A percentile compares a stretch with the other conserved stretches of the same genome.
Conservation (phyloP, 2,329 filamentous ascomycete genomes). For the Parastagonospora avenae region DNA sequence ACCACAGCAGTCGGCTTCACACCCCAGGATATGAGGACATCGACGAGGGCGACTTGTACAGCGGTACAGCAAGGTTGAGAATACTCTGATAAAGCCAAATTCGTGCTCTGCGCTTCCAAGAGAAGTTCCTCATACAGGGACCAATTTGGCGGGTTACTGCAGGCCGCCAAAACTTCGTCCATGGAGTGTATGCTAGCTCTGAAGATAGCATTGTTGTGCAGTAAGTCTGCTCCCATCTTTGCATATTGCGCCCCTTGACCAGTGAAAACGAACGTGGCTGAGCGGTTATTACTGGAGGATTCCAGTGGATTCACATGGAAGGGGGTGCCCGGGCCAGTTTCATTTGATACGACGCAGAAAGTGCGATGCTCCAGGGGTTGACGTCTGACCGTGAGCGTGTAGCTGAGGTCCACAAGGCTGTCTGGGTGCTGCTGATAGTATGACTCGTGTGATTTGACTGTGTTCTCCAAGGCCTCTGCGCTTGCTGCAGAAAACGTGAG, state of each 20-base stretch:
- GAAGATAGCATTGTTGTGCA: neutral
- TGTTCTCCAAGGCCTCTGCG: no score
- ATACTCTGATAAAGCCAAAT: neutral
- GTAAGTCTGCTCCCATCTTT: slow-evolving; percentile 18
- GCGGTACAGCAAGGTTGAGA: slow-evolving; percentile 31
- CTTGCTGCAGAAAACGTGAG: no score
- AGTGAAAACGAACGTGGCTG: slow-evolving; percentile 25
- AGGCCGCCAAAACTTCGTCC: no score
- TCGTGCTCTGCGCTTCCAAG: no score
- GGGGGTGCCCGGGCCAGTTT: neutral
- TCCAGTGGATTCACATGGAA: no score
- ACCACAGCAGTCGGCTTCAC: slow-evolving; percentile 21
- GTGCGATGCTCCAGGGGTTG: slow-evolving; percentile 5
- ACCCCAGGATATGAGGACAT: slow-evolving; percentile 6
- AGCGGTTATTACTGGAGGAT: no score
- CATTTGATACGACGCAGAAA: slow-evolving; percentile 4
- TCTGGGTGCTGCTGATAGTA: no score
- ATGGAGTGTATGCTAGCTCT: no score
- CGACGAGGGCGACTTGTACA: slow-evolving; percentile 25
- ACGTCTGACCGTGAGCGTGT: slow-evolving; percentile 8
- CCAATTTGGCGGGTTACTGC: no score
- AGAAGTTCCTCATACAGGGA: no score
- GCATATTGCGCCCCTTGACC: slow-evolving; percentile 33
- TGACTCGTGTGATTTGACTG: no score
- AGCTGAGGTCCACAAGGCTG: neutral